Evolutionary conservation across 1,284 basidiomycete species (phyloP).

Genomic region (Irpex sp.): DNA sequence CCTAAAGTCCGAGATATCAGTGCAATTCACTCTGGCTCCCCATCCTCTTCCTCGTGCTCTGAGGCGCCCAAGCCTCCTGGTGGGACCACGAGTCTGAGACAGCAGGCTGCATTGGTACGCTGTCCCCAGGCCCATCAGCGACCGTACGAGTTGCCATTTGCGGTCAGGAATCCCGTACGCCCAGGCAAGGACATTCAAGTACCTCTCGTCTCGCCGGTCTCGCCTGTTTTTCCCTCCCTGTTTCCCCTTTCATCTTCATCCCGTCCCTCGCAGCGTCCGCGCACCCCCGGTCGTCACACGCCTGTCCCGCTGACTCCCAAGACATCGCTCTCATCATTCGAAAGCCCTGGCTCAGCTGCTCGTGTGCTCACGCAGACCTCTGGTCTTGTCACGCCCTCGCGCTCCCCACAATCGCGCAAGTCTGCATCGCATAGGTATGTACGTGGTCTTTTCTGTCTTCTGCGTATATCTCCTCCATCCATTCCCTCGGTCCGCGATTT

Average conservation of each 20-base stretch:
- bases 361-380: constrained; percentile 6
- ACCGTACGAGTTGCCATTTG: constrained; percentile 20
- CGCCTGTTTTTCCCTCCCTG: constrained; percentile 11
- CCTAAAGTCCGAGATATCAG: constrained; percentile 18
- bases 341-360: constrained; percentile 11
- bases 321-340: constrained; percentile 18
- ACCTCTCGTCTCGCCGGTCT: constrained; percentile 17
- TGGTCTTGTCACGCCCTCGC: constrained; percentile 22
- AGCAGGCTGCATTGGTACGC: constrained; percentile 12
- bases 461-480: constrained; percentile 15
- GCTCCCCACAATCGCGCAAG: constrained; percentile 21
- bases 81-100: constrained; percentile 17
- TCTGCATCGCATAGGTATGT: constrained; percentile 24
- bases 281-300: not conserved
- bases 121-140: constrained; percentile 23
- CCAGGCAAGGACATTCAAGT: constrained; percentile 17
- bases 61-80: constrained; percentile 23
- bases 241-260: constrained; percentile 5
- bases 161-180: constrained; percentile 17
- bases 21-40: constrained; percentile 10
- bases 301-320: constrained; percentile 14
- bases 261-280: constrained; percentile 4
- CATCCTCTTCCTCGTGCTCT: constrained; percentile 20
- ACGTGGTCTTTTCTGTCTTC: constrained; percentile 16
- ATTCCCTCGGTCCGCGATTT: constrained; percentile 3